Base-by-base conservation (phyloP, 1,284 basidiomycete species). In the Cutaneotrichosporon spelunceum region DNA sequence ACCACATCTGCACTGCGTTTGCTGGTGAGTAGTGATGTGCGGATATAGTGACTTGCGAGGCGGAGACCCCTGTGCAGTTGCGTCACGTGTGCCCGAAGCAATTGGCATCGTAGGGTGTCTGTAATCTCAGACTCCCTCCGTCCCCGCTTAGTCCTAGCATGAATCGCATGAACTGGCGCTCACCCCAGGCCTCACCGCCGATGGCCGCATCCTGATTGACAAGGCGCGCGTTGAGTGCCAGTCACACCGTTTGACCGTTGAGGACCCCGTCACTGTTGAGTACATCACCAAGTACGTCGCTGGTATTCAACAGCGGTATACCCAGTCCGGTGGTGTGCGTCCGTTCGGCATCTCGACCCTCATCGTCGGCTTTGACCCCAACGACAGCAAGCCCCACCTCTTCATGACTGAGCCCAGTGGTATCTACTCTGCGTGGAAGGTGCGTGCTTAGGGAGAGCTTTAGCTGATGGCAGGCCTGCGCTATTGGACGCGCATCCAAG, bases 361-460 rank as follows among this genome's bases (percentile, higher is more conserved):
- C 54, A 91, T 99, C 68, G 88, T 97, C 67, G 96, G 96, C 48
- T 99, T 99, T 74, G 95, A 99, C 77, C 93, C 93, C 27, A 84
- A 96, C 77, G 94, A 97, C 74, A 84, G 83, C 36, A 85, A 83
- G 65, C 96, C 96, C 47, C 87, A 89, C 61, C 82, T 99, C 49
- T 99, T 98, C 80, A 90, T 93, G 79, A 99, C 96, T 19, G 96
- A 99, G 78, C 96, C 96, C 0, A 91, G 90, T 72, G 96, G 96
- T 27, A 99, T 98, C 71, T 97, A 94, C 80, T 94, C 91, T 65
- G 93, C 93, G 26, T 99, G 96, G 96, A 99, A 99, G 87, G 93
- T 91, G 60, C 53, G 84, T 70, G 23, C 16, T 13, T 9, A 19
- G 27, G 13, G 9, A 34, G 44, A 2, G 23, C 23, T 23, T 16